These are phyloP conservation scores for Gyrodon lividus DNA, from an alignment of 768 basidiomycete species.

Conservation along the genomic window DNA sequence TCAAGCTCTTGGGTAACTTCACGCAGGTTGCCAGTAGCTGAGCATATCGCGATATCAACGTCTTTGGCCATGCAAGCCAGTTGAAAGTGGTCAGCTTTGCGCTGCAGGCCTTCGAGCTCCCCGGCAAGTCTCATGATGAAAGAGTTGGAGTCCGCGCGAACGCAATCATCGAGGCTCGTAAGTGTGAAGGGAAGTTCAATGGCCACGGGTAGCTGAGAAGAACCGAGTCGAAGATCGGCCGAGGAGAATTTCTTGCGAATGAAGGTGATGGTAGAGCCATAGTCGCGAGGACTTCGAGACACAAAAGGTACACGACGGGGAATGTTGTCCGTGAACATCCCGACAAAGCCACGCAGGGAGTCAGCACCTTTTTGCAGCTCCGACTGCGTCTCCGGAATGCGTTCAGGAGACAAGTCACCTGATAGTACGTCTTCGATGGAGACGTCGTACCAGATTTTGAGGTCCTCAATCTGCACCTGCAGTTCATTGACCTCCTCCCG, in stretches of 20 bases:
- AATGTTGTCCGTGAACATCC: constrained; percentile 49
- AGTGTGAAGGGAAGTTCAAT: constrained; percentile 57
- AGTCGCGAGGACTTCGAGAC: constrained; percentile 27
- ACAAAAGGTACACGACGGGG: constrained; percentile 59
- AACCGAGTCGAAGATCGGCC: constrained; percentile 33
- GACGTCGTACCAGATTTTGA: constrained; percentile 46
- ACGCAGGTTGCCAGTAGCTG: constrained; percentile 39
- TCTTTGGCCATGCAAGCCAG: constrained; percentile 54
- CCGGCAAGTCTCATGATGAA: constrained; percentile 62
- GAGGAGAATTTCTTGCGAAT: constrained; percentile 38
- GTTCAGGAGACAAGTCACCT: constrained; percentile 29
- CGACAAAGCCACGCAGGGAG: constrained; percentile 42
- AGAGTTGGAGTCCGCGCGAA: constrained; percentile 70
- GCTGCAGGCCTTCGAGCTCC: constrained; percentile 48
- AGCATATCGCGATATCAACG: constrained; percentile 44
- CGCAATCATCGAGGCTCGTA: constrained; percentile 56
- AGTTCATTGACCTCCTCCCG: constrained; percentile 60
- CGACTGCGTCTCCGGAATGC: constrained; percentile 28
- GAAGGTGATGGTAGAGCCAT: constrained; percentile 16
- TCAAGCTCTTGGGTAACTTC: constrained; percentile 40
- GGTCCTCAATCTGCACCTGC: constrained; percentile 59
- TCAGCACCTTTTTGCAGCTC: constrained; percentile 37
- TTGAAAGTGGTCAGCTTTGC: constrained; percentile 47
- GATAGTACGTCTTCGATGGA: constrained; percentile 45
- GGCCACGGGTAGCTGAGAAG: constrained; percentile 30